Conservation (phyloP, 345 rosid species). For the Lepidium africanum region DNA sequence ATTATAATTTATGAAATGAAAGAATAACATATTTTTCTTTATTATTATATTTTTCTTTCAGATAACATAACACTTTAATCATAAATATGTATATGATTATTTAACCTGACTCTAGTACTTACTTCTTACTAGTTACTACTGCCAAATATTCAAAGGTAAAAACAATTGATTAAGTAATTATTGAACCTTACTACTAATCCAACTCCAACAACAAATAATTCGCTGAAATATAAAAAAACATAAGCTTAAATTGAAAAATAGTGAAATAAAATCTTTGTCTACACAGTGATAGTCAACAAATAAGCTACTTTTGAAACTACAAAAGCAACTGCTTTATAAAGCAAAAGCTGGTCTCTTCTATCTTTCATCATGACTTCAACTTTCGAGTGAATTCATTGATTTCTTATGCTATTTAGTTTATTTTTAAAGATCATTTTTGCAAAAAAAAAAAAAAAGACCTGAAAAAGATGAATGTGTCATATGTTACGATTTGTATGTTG, state of each 20-base stretch:
- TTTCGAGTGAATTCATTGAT: slow-evolving; percentile 17
- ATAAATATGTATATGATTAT: background rate
- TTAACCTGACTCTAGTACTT: background rate
- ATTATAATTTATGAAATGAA: background rate
- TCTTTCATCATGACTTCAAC: slow-evolving; percentile 25
- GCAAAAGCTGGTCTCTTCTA: slow-evolving; percentile 41
- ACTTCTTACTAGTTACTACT: background rate
- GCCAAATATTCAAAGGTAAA: background rate
- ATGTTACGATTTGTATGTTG: slow-evolving; percentile 18
- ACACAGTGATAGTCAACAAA: slow-evolving; percentile 43
- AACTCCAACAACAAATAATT: slow-evolving; percentile 3
- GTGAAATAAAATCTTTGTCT: slow-evolving; percentile 27
- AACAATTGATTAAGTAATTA: background rate
- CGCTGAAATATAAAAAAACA: background rate
- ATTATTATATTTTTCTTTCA: background rate
- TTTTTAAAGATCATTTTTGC: background rate
- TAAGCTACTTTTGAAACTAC: slow-evolving; percentile 31
- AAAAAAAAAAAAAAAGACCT: background rate
- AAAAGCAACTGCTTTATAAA: slow-evolving; percentile 54
- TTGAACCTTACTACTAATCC: background rate
- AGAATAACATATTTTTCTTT: background rate
- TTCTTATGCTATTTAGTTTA: background rate
- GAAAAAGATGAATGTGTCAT: background rate
- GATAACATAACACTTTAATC: background rate
- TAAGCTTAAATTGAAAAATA: background rate